phyloP scores from a whole-genome alignment of 331 rosid genomes.

The Stylosanthes scabra region DNA sequence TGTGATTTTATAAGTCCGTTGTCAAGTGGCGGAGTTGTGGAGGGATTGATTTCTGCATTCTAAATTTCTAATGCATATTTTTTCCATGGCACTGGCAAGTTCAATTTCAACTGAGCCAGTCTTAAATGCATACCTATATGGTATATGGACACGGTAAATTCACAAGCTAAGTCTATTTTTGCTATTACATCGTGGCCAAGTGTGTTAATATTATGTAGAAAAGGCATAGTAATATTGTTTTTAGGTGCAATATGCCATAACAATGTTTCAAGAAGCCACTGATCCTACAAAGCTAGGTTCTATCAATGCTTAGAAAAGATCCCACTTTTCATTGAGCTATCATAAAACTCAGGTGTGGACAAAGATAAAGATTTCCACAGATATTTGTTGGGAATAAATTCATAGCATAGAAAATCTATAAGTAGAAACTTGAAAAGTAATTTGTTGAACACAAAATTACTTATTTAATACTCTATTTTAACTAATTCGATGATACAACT shows the following conservation, averaged over 20 bases:
- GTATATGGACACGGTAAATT: background rate
- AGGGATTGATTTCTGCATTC: background rate
- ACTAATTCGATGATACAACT: background rate
- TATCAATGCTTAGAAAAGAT: background rate
- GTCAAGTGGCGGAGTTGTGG: background rate
- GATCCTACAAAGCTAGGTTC: slow-evolving; percentile 10
- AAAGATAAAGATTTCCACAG: background rate
- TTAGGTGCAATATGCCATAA: background rate
- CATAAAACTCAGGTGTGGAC: background rate
- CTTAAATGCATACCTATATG: background rate
- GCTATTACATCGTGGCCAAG: background rate
- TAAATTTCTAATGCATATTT: background rate
- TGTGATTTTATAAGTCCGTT: background rate
- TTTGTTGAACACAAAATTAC: background rate
- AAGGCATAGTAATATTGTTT: background rate
- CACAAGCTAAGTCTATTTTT: background rate
- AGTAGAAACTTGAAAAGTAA: background rate
- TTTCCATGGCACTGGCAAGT: slow-evolving; percentile 5
- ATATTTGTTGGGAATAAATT: background rate
- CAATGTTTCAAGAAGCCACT: background rate
- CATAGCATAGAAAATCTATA: background rate
- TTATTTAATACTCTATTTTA: background rate
- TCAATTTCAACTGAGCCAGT: slow-evolving; percentile 2
- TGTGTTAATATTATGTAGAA: background rate
- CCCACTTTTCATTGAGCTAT: background rate